A percentile compares a stretch with the other conserved stretches of the same genome.
These are phyloP conservation scores for Scedosporium minutisporum DNA, from an alignment of 2,329 filamentous ascomycete species.

Conservation along the genomic window DNA sequence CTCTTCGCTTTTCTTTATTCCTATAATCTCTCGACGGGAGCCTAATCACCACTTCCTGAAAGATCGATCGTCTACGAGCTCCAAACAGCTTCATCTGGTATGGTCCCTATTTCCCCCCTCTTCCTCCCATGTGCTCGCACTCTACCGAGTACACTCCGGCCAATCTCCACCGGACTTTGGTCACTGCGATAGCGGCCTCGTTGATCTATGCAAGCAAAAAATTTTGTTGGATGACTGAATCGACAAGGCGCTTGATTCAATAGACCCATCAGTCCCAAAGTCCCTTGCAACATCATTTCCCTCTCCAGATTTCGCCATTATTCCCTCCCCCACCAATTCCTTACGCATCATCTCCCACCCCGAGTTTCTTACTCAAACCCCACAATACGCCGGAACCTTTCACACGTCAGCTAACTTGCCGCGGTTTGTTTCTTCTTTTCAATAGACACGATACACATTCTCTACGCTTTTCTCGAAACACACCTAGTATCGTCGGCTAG, in stretches of 20 bases:
- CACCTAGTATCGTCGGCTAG: background rate
- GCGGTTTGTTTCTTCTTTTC: background rate
- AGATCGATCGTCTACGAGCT: slow-evolving; percentile 6
- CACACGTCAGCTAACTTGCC: background rate
- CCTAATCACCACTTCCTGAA: slow-evolving; percentile 1
- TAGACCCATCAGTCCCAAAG: background rate
- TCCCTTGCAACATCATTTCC: slow-evolving; percentile 7
- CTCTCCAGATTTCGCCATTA: background rate
- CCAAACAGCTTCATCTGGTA: background rate
- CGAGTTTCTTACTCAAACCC: no score
- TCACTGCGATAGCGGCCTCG: background rate
- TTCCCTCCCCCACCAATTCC: background rate
- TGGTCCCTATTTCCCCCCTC: background rate
- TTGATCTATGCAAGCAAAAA: slow-evolving; percentile 2
- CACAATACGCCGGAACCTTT: no score
- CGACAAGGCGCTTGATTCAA: background rate
- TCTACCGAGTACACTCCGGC: background rate
- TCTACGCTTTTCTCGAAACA: background rate
- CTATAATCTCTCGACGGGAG: background rate
- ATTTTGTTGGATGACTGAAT: slow-evolving; percentile 1
- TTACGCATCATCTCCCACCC: no score
- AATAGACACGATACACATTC: background rate
- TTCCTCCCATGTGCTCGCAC: background rate
- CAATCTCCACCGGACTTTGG: slow-evolving; percentile 3
- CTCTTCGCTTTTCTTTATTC: slow-evolving; percentile 7